These are phyloP conservation scores for Penicillium steckii DNA, from an alignment of 495 filamentous ascomycete genomes.

Conservation along the genomic window DNA sequence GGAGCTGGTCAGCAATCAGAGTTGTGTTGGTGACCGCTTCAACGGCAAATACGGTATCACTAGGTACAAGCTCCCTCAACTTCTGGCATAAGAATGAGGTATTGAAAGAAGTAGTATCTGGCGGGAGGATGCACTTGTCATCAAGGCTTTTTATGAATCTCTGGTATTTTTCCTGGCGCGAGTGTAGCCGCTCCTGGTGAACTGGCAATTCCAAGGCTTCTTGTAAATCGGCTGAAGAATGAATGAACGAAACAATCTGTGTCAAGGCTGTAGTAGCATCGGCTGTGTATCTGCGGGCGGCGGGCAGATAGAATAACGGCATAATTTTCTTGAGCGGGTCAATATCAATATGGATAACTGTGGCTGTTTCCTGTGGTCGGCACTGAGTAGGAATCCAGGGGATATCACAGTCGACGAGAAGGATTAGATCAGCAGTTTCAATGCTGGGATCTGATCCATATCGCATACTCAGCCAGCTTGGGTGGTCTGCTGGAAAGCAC, in stretches of 20 bases:
- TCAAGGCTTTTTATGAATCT: constrained; percentile 50
- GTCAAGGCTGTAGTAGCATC: constrained; percentile 70
- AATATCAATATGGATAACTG: constrained; percentile 79
- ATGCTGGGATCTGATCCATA: constrained; percentile 76
- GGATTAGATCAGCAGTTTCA: constrained; percentile 75
- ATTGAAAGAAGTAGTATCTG: constrained; percentile 65
- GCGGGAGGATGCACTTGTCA: constrained; percentile 43
- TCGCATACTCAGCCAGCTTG: constrained; percentile 68
- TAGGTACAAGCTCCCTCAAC: constrained; percentile 58
- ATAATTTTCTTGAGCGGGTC: constrained; percentile 88
- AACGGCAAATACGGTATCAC: constrained; percentile 78
- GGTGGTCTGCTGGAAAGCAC: constrained; percentile 88
- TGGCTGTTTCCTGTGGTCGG: constrained; percentile 53
- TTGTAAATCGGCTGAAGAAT: constrained; percentile 10
- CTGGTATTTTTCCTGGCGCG: constrained; percentile 42
- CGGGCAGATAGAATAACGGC: constrained; percentile 75
- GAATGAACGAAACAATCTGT: constrained; percentile 59
- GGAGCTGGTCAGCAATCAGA: constrained; percentile 79
- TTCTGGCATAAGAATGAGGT: constrained; percentile 67
- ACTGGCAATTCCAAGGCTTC: not conserved
- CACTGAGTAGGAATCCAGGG: constrained; percentile 68
- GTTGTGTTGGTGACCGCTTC: constrained; percentile 72
- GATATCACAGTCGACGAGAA: constrained; percentile 83
- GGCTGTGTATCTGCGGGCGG: constrained; percentile 72
- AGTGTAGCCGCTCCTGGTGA: constrained; percentile 14